phyloP scores from a whole-genome alignment of 345 rosid genomes.

The Atalantia buxifolia region DNA sequence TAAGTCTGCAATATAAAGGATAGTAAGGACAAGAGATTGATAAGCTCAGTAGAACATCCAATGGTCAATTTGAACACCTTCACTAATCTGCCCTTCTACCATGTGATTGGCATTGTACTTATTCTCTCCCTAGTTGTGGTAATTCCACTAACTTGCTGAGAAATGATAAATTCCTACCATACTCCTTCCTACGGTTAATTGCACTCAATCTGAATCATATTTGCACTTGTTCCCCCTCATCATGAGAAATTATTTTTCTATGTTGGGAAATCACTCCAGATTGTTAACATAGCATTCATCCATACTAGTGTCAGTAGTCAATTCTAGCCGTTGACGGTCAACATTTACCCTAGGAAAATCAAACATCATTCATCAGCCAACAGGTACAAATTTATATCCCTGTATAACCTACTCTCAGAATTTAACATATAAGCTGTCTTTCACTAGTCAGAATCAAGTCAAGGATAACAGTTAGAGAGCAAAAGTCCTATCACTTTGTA shows the following conservation, averaged over 20 bases:
- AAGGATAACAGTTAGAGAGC: neutral
- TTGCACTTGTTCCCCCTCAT: neutral
- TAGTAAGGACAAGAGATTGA: neutral
- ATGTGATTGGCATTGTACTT: neutral
- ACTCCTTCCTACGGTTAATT: neutral
- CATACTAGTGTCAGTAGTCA: neutral
- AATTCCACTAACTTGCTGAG: neutral
- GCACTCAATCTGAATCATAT: neutral
- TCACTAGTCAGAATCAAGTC: neutral
- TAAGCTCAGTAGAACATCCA: neutral
- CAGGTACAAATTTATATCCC: neutral
- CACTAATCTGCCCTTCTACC: neutral
- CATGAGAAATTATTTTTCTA: neutral
- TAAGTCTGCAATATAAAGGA: neutral
- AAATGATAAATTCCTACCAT: neutral
- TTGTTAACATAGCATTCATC: neutral
- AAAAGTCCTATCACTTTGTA: neutral
- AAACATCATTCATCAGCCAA: neutral
- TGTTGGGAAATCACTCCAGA: neutral
- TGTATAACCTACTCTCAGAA: neutral
- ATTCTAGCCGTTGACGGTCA: neutral
- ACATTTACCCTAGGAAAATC: neutral
- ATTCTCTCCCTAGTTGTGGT: neutral
- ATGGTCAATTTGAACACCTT: neutral
- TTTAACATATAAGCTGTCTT: neutral